These are phyloP conservation scores for Echinosophora koreensis DNA, from an alignment of 306 rosid species.

Conservation along the genomic window DNA sequence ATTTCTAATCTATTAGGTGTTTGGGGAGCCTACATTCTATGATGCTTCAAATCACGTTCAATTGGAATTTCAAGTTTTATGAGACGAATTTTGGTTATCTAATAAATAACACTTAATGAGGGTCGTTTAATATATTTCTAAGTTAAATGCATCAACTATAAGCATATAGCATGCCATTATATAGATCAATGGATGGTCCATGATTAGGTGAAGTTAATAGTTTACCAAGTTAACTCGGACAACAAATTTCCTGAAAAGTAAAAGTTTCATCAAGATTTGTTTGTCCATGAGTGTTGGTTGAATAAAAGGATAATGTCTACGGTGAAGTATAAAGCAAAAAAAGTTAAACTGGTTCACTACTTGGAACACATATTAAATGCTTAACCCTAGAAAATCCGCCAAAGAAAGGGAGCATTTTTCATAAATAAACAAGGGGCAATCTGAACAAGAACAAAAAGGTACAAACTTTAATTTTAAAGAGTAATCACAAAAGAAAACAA, in stretches of 20 bases:
- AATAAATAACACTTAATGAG: slow-evolving; percentile 8
- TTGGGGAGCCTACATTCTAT: neutral
- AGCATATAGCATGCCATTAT: neutral
- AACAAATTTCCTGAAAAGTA: slow-evolving; percentile 14
- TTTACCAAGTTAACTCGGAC: neutral
- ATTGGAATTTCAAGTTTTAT: neutral
- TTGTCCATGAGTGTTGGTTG: slow-evolving; percentile 39
- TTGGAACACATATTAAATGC: no score
- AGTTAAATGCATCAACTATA: slow-evolving; percentile 17
- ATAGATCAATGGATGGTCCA: slow-evolving; percentile 28
- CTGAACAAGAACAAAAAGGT: slow-evolving; percentile 34
- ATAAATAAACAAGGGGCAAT: slow-evolving; percentile 38
- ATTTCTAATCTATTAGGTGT: neutral
- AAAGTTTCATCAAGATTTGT: slow-evolving; percentile 23
- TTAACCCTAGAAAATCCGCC: no score
- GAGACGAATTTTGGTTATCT: neutral
- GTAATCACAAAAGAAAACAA: slow-evolving; percentile 37
- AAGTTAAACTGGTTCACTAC: no score
- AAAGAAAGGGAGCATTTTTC: slow-evolving; percentile 22
- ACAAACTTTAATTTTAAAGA: slow-evolving; percentile 32
- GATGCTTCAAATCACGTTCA: neutral
- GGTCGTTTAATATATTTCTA: neutral
- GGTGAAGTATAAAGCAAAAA: no score
- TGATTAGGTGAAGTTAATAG: slow-evolving; percentile 40
- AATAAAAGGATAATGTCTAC: no score